Evolutionary conservation across 2,329 filamentous ascomycete species (phyloP).

Genomic region (Cercospora zeina): DNA sequence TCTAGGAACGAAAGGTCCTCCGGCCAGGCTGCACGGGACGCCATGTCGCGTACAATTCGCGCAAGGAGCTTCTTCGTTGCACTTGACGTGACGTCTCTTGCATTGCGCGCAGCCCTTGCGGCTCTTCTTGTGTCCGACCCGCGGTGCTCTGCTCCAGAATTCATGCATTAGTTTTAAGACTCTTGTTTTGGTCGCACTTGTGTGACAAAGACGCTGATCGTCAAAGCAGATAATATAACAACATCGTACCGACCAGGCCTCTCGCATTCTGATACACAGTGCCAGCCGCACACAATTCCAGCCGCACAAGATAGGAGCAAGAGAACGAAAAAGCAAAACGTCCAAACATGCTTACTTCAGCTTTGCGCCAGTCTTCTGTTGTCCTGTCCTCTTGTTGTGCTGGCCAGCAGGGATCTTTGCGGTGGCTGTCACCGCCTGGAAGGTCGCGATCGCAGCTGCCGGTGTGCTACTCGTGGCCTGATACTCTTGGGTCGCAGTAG

Average conservation of each 20-base stretch:
- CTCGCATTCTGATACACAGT: not conserved
- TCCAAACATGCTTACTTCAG: slow-evolving; percentile 10
- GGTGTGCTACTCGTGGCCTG: not conserved
- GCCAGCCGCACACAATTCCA: not conserved
- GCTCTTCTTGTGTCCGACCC: slow-evolving; percentile 37
- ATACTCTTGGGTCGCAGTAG: not conserved
- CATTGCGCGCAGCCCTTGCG: slow-evolving; percentile 39
- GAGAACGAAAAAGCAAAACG: not conserved
- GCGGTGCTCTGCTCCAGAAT: slow-evolving; percentile 33
- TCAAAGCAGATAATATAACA: not conserved
- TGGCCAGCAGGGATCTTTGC: not conserved
- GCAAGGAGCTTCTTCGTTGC: slow-evolving; percentile 38
- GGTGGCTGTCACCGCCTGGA: not conserved
- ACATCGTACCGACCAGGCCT: not conserved
- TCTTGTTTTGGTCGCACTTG: not conserved
- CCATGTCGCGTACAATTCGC: slow-evolving; percentile 38
- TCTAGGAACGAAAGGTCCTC: slow-evolving; percentile 35
- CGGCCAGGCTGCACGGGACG: slow-evolving; percentile 38
- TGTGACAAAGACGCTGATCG: not conserved
- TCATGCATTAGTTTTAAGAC: slow-evolving; percentile 15
- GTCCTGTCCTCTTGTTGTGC: slow-evolving; percentile 1
- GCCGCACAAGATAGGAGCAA: not conserved
- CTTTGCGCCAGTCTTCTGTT: not conserved
- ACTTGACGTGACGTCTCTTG: slow-evolving; percentile 40
- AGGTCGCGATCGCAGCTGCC: not conserved